Percentiles rank a stretch among this genome's conserved stretches.
phyloP scores from a whole-genome alignment of 139 green algal species.

The Pleodorina starrii region DNA sequence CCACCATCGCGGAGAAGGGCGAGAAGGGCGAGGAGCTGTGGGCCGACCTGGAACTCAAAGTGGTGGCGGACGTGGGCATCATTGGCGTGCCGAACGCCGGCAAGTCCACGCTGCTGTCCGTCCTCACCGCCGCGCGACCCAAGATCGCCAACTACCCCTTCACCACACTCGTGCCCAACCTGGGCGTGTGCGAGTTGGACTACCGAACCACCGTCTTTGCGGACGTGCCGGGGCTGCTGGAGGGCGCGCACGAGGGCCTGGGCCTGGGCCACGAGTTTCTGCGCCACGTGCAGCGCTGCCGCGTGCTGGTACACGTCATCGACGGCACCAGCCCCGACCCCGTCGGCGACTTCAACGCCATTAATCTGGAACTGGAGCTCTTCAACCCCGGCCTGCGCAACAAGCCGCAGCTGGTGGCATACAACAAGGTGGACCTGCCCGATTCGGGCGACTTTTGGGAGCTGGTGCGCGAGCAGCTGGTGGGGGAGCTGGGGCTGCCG shows the following conservation, averaged over 20 bases:
- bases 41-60: constrained; percentile 94
- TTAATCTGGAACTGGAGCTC: constrained; percentile 91
- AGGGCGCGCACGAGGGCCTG: constrained; percentile 90
- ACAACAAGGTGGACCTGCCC: constrained; percentile 86
- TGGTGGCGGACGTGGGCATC: constrained; percentile 96
- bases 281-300: constrained; percentile 74
- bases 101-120: constrained; percentile 93
- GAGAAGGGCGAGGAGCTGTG: constrained; percentile 79
- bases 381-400: constrained; percentile 91
- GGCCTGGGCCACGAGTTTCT: constrained; percentile 98
- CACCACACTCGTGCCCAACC: constrained; percentile 98
- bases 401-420: constrained; percentile 75
- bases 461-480: constrained; percentile 55
- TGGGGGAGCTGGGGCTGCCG: constrained; percentile 39
- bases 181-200: constrained; percentile 95
- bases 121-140: constrained; percentile 85
- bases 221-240: constrained; percentile 95
- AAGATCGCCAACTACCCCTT: constrained; percentile 99
- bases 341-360: constrained; percentile 90
- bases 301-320: constrained; percentile 94
- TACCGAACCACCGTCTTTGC: constrained; percentile 70
- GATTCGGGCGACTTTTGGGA: constrained; percentile 87
- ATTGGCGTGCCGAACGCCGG: constrained; percentile 90
- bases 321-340: constrained; percentile 94
- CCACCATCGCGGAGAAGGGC: constrained; percentile 82